Conservation (phyloP, 1,139 yeast genomes). For the Debaryomyces subglobosus region DNA sequence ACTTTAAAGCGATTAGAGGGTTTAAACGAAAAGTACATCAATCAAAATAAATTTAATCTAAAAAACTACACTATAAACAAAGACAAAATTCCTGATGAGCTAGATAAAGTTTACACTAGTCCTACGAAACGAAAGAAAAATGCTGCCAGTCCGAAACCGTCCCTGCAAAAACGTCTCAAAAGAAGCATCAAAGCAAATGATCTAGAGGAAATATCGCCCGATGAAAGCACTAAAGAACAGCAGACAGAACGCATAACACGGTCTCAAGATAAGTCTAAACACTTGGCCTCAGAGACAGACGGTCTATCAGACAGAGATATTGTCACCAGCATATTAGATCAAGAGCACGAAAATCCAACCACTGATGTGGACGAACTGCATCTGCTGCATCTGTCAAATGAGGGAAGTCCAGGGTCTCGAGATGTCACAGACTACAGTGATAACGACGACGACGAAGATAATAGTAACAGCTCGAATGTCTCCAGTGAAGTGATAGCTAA, state of each 20-base stretch:
- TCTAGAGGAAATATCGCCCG: neutral
- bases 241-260: neutral
- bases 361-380: neutral
- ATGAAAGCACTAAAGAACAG: neutral
- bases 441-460: slow-evolving; percentile 2
- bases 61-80: slow-evolving; percentile 22
- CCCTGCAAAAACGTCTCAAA: neutral
- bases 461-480: neutral
- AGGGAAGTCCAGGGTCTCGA: neutral
- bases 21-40: slow-evolving; percentile 26
- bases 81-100: slow-evolving; percentile 21
- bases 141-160: neutral
- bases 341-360: neutral
- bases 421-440: slow-evolving; percentile 6
- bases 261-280: neutral
- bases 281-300: neutral
- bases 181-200: neutral
- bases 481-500: neutral
- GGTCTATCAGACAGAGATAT: slow-evolving; percentile 4
- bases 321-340: neutral
- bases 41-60: slow-evolving; percentile 22
- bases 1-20: slow-evolving; percentile 18
- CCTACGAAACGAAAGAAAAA: slow-evolving; percentile 2
- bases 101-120: slow-evolving; percentile 20
- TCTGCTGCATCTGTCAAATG: neutral